These are phyloP conservation scores for Breynia disticha DNA, from an alignment of 441 rosid genomes.

Conservation along the genomic window DNA sequence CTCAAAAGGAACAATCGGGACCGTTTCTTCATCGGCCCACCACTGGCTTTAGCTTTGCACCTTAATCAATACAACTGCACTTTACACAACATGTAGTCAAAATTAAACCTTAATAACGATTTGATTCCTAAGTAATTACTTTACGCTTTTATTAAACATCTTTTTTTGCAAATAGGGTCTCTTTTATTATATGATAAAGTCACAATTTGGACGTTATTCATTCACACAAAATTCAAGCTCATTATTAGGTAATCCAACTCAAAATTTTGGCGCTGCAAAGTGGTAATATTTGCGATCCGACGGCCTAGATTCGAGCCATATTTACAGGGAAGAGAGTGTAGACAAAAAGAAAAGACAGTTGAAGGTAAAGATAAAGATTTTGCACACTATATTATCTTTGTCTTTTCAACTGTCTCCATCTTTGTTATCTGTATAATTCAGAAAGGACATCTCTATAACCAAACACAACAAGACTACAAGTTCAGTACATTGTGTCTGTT, in stretches of 20 bases:
- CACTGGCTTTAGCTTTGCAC: conserved; percentile 42
- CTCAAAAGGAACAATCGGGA: conserved; percentile 13
- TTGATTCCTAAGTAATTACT: conserved; percentile 19
- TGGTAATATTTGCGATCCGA: conserved; percentile 17
- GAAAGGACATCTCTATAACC: conserved; percentile 6
- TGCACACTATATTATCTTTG: conserved; percentile 20
- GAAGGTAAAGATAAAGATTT: conserved; percentile 11
- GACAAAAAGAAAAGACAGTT: conserved; percentile 17
- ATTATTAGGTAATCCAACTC: not conserved
- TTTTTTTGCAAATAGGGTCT: conserved; percentile 12
- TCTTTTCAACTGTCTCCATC: conserved; percentile 19
- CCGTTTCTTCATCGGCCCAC: conserved; percentile 10
- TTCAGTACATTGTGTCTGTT: conserved; percentile 12
- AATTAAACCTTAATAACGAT: conserved; percentile 20
- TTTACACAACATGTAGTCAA: conserved; percentile 41
- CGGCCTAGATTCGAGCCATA: conserved; percentile 2
- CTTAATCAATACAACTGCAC: conserved; percentile 33
- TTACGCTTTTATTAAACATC: conserved; percentile 9
- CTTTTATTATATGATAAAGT: conserved; percentile 12
- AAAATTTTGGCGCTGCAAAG: conserved; percentile 7
- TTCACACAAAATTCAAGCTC: not conserved
- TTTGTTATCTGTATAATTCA: conserved; percentile 13
- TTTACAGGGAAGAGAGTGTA: not conserved
- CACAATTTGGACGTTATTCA: conserved; percentile 17
- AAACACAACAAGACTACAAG: conserved; percentile 8